Percentiles rank a stretch among this genome's conserved stretches.
Evolutionary conservation across 805 yeast species (phyloP).

Genomic region (Saturnispora halmiae): DNA sequence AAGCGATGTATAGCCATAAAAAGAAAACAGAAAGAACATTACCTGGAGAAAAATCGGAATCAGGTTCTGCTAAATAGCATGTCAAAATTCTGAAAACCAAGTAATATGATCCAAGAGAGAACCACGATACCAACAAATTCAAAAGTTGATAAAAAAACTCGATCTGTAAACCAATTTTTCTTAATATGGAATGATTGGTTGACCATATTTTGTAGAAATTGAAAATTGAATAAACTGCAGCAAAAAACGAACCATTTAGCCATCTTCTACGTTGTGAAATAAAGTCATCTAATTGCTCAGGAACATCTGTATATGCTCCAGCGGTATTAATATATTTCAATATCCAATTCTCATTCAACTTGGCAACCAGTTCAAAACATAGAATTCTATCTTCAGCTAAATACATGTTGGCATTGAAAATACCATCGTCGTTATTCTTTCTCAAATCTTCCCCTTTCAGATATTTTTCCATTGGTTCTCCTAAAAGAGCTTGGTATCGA

Average conservation of each 20-base stretch:
- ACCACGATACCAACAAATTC: slow-evolving; percentile 80
- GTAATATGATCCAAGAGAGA: slow-evolving; percentile 82
- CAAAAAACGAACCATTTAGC: slow-evolving; percentile 95
- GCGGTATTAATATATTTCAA: slow-evolving; percentile 82
- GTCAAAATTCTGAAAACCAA: slow-evolving; percentile 84
- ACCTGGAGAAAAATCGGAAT: slow-evolving; percentile 61
- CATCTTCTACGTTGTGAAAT: slow-evolving; percentile 91
- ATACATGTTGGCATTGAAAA: slow-evolving; percentile 93
- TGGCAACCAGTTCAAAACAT: slow-evolving; percentile 93
- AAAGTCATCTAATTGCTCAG: slow-evolving; percentile 77
- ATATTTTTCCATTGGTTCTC: slow-evolving; percentile 80
- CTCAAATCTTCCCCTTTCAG: slow-evolving; percentile 85
- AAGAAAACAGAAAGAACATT: slow-evolving; percentile 67
- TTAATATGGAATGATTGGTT: slow-evolving; percentile 58
- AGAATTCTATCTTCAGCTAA: slow-evolving; percentile 93
- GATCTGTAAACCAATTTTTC: slow-evolving; percentile 64
- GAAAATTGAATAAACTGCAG: slow-evolving; percentile 77
- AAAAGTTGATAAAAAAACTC: slow-evolving; percentile 75
- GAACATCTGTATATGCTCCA: slow-evolving; percentile 92
- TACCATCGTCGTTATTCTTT: slow-evolving; percentile 54
- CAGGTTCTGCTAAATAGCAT: slow-evolving; percentile 57
- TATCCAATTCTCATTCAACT: slow-evolving; percentile 61
- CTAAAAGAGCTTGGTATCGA: slow-evolving; percentile 72
- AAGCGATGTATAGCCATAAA: slow-evolving; percentile 76
- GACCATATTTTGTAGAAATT: slow-evolving; percentile 72